Percentiles rank a stretch among this genome's conserved stretches.
phyloP scores from a whole-genome alignment of 192 early-diverging fungal species.

The Phlyctochytrium arcticum region DNA sequence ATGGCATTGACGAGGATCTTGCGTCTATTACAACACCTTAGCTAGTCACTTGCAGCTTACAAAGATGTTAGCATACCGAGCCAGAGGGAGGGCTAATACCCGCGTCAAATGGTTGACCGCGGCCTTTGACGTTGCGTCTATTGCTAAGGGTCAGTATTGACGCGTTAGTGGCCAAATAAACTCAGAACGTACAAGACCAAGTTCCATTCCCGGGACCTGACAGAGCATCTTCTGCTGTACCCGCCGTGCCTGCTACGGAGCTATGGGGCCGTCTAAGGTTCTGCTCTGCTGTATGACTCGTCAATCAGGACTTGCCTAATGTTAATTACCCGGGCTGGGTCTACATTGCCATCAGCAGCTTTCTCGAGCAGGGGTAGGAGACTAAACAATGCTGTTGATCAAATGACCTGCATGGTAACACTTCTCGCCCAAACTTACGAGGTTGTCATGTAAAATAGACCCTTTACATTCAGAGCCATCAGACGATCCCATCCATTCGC shows the following conservation, averaged over 20 bases:
- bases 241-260: conserved; percentile 37
- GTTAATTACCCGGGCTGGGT: conserved; percentile 84
- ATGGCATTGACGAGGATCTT: conserved; percentile 47
- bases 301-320: conserved; percentile 60
- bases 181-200: conserved; percentile 34
- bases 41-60: conserved; percentile 27
- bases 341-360: conserved; percentile 39
- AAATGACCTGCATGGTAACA: neutral
- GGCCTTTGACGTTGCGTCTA: conserved; percentile 45
- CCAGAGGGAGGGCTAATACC: conserved; percentile 33
- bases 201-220: conserved; percentile 37
- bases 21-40: conserved; percentile 22
- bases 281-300: neutral
- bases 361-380: conserved; percentile 66
- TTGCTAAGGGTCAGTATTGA: neutral
- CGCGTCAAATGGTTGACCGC: conserved; percentile 56
- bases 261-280: neutral
- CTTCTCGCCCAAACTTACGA: conserved; percentile 29
- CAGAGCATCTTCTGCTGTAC: conserved; percentile 31
- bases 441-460: conserved; percentile 74
- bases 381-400: conserved; percentile 1
- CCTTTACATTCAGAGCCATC: conserved; percentile 82
- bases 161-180: neutral
- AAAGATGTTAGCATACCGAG: conserved; percentile 5
- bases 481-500: conserved; percentile 56